Percentiles rank a stretch among this genome's conserved stretches.
Evolutionary conservation across 345 rosid genomes (phyloP).

Genomic region (Theobroma cacao): DNA sequence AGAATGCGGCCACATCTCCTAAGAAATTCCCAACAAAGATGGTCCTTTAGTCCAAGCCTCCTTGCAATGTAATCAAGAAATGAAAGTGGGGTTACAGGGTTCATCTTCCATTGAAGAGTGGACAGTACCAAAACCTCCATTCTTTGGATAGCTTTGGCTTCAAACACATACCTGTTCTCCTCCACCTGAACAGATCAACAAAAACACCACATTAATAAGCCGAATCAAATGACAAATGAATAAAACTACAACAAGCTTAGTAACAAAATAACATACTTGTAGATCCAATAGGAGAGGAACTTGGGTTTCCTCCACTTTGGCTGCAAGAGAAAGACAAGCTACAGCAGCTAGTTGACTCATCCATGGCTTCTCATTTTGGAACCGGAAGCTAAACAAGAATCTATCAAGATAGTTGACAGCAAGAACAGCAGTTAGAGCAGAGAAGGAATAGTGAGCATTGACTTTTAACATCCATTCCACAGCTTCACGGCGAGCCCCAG

Average conservation of each 20-base stretch:
- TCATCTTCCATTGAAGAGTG: constrained; percentile 75
- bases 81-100: constrained; percentile 65
- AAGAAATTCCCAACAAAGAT: constrained; percentile 52
- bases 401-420: constrained; percentile 74
- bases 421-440: constrained; percentile 53
- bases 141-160: constrained; percentile 56
- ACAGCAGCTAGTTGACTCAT: constrained; percentile 63
- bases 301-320: constrained; percentile 59
- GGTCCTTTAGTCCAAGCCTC: constrained; percentile 57
- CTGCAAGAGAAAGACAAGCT: constrained; percentile 73
- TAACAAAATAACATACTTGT: constrained; percentile 40
- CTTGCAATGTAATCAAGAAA: constrained; percentile 60
- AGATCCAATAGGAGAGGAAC: constrained; percentile 65
- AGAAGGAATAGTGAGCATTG: constrained; percentile 48
- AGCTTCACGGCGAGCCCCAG: constrained; percentile 44
- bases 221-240: not conserved
- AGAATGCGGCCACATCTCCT: constrained; percentile 45
- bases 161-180: constrained; percentile 53
- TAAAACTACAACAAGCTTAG: not conserved
- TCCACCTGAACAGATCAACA: constrained; percentile 43
- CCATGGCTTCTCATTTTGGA: constrained; percentile 56
- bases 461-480: constrained; percentile 54
- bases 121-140: constrained; percentile 78
- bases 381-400: constrained; percentile 40
- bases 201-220: constrained; percentile 9